Evolutionary conservation across 768 basidiomycete species (phyloP).

Genomic region (Calocybe indica): DNA sequence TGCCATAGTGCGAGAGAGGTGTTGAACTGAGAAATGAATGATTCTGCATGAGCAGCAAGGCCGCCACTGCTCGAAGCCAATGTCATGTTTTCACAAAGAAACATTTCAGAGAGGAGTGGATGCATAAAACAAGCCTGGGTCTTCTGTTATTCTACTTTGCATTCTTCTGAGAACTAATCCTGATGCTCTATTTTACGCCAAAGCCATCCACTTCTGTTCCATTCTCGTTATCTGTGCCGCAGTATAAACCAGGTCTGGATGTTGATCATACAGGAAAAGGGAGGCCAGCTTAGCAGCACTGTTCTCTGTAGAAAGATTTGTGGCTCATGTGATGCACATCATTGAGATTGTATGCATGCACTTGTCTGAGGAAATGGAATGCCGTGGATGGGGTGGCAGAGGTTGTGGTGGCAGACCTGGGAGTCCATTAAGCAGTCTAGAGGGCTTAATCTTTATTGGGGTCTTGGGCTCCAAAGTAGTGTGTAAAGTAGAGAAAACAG

Average conservation of each 20-base stretch:
- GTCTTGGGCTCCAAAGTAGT: conserved; percentile 7
- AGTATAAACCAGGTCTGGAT: conserved; percentile 26
- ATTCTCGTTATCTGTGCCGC: conserved; percentile 18
- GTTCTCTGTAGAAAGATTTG: conserved; percentile 45
- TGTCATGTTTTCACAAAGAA: not conserved
- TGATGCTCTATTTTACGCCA: conserved; percentile 41
- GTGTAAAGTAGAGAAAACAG: conserved; percentile 2
- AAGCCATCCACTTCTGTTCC: too few relatives aligned
- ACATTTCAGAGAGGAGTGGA: conserved; percentile 1
- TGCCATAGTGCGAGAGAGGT: conserved; percentile 49
- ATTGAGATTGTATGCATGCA: conserved; percentile 43
- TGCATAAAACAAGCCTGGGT: conserved; percentile 43
- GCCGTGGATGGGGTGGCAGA: conserved; percentile 9
- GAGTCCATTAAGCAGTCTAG: not conserved
- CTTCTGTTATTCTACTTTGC: conserved; percentile 28
- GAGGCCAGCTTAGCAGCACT: conserved; percentile 46
- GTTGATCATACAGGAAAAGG: conserved; percentile 45
- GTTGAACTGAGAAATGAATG: conserved; percentile 33
- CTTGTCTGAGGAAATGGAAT: conserved; percentile 11
- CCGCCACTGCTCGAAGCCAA: conserved; percentile 37
- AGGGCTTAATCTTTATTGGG: conserved; percentile 1
- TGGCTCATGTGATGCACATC: conserved; percentile 46
- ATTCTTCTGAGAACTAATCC: conserved; percentile 53
- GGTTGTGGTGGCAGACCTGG: conserved; percentile 8
- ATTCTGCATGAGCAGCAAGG: conserved; percentile 43